Evolutionary conservation across 2,329 filamentous ascomycete species (phyloP), one percentile per base, ranked within the genome.

Genomic region (Graphium sp.): DNA sequence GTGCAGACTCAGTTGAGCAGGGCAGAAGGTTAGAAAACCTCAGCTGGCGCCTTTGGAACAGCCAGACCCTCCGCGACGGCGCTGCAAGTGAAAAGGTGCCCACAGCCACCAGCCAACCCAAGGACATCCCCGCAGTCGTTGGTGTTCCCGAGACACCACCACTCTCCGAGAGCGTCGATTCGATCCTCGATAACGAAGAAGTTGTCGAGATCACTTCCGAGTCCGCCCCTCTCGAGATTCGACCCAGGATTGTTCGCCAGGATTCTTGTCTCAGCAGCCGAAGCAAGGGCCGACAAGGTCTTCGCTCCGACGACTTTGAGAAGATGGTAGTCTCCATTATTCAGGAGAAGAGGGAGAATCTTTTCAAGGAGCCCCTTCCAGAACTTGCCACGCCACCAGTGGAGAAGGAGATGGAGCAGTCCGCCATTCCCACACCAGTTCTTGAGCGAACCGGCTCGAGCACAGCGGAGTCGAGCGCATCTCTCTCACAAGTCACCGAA

Each of bases 251-350:
- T 40, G 65, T 63, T 42, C 65, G 75, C 41, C 66, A 76, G 42
- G 79, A 85, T 47, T 85, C 77, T 8, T 74, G 63, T 43, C 68
- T 67, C 18, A 65, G 68, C 46, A 75, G 68, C 49, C 67, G 79
- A 34, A 80, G 75, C 46, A 71, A 78, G 74, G 38, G 72, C 63
- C 32, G 80, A 89, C n/a, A n/a, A n/a, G 48, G 78, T 81, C 44
- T 94, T 40, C 91, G 84, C n/a, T 83, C 87, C 6, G 69, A 82
- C 44, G 81, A 89, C 42, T 65, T 95, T 18, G 83, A 93, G 53
- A 91, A 91, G 58, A 91, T 95, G 69, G 82, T 94, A 23, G 72
- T 80, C 32, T 83, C 77, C 22, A 94, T 94, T 32, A 89, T 94
- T 47, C 81, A 91, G 51, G 78, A 89, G 52, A 83, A 81, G 53